Evolutionary conservation across 1,139 yeast genomes (phyloP).

Genomic region (Geotrichum candidum): DNA sequence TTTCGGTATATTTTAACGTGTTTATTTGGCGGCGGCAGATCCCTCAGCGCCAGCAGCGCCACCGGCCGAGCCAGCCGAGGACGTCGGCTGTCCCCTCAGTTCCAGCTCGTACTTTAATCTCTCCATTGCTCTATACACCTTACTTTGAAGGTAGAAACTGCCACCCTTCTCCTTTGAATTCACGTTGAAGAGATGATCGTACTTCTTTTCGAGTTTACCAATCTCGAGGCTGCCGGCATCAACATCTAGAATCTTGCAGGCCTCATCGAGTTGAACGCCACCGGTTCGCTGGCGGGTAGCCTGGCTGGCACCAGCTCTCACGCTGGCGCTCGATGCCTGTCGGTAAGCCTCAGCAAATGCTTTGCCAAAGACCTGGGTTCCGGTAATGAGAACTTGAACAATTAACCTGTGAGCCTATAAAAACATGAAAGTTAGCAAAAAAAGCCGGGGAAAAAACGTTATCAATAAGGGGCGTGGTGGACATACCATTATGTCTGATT

Average conservation of each 20-base stretch:
- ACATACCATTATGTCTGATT: background rate
- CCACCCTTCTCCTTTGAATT: constrained; percentile 93
- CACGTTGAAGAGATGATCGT: constrained; percentile 75
- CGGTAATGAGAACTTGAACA: constrained; percentile 85
- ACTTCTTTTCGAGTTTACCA: constrained; percentile 67
- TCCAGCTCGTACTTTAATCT: constrained; percentile 50
- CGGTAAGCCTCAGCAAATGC: constrained; percentile 97
- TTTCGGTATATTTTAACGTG: background rate
- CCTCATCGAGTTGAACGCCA: constrained; percentile 82
- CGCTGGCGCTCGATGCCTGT: constrained; percentile 88
- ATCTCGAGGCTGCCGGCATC: constrained; percentile 40
- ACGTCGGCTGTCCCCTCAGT: constrained; percentile 11
- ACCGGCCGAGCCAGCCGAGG: constrained; percentile 1
- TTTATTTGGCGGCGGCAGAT: constrained; percentile 3
- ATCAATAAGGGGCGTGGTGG: background rate
- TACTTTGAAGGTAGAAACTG: constrained; percentile 84
- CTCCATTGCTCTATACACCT: constrained; percentile 81
- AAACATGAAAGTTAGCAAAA: background rate
- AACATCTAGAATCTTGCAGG: constrained; percentile 82
- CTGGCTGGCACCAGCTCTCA: constrained; percentile 57
- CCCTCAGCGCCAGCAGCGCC: constrained; percentile 1
- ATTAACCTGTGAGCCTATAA: constrained; percentile 78
- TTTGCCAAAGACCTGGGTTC: constrained; percentile 91
- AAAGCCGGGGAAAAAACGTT: background rate
- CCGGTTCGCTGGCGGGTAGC: constrained; percentile 60